Conservation (phyloP, 2,329 filamentous ascomycete genomes). For the Fusarium longipes region DNA sequence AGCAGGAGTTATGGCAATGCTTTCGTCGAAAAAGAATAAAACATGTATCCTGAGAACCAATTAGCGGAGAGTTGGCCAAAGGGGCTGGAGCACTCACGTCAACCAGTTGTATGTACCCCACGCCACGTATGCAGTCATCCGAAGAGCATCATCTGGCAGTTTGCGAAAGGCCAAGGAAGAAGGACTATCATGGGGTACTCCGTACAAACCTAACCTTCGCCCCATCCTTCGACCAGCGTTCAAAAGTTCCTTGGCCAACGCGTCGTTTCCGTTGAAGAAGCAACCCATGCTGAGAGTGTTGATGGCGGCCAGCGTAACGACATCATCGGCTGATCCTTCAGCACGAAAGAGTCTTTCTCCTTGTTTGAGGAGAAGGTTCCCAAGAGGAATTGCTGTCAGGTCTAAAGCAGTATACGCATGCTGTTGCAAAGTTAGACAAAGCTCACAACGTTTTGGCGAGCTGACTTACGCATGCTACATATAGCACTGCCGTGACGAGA, state of each 20-base stretch:
- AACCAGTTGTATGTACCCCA: conserved; percentile 10
- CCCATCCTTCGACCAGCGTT: background rate
- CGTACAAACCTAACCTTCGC: background rate
- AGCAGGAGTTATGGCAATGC: background rate
- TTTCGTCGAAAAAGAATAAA: background rate
- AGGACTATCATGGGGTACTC: background rate
- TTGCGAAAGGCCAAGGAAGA: background rate
- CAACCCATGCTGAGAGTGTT: conserved; percentile 5
- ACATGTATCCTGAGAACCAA: background rate
- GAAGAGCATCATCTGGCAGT: background rate
- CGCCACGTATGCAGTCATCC: background rate
- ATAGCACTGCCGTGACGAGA: conserved; percentile 3
- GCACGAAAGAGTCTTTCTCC: background rate
- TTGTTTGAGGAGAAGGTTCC: background rate
- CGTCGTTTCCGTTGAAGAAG: background rate
- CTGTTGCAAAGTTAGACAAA: background rate
- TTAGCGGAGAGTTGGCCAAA: background rate
- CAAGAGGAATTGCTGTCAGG: background rate
- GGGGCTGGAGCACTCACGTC: background rate
- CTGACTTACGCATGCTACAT: conserved; percentile 1
- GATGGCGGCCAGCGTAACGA: background rate
- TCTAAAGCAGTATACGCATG: conserved; percentile 1
- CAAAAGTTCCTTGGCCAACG: background rate
- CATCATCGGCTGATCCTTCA: background rate
- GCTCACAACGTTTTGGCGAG: background rate